A percentile compares a stretch with the other conserved stretches of the same genome.
Evolutionary conservation across 2,329 filamentous ascomycete species (phyloP).

Genomic region (Cordyceps cicadae): DNA sequence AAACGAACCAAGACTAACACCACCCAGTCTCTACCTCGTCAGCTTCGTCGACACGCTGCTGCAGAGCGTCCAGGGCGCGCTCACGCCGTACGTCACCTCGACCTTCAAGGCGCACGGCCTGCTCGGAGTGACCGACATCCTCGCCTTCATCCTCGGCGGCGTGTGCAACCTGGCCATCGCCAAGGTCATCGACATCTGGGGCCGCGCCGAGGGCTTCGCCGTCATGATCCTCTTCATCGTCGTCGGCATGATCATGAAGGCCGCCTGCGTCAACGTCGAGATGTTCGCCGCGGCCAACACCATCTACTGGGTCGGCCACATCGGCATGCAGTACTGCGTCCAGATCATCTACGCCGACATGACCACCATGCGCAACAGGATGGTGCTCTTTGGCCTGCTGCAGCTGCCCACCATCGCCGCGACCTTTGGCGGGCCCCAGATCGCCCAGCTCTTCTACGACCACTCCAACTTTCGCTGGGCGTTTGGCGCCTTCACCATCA

Average conservation of each 20-base stretch:
- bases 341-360: constrained; percentile 36
- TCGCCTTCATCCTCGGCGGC: constrained; percentile 39
- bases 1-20: background rate
- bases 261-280: constrained; percentile 47
- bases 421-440: constrained; percentile 35
- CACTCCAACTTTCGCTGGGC: constrained; percentile 36
- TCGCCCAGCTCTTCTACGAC: constrained; percentile 31
- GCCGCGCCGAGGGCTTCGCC: constrained; percentile 38
- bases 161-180: constrained; percentile 34
- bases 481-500: constrained; percentile 56
- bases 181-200: constrained; percentile 42
- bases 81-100: constrained; percentile 59
- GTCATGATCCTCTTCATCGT: constrained; percentile 35
- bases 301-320: constrained; percentile 54
- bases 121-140: constrained; percentile 56
- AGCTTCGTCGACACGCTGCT: constrained; percentile 30
- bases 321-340: constrained; percentile 32
- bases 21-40: constrained; percentile 30
- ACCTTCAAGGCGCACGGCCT: constrained; percentile 56
- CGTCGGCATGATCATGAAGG: constrained; percentile 55
- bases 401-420: constrained; percentile 36
- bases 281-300: constrained; percentile 54
- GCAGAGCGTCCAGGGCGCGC: constrained; percentile 32
- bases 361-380: constrained; percentile 34
- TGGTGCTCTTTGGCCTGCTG: constrained; percentile 35